Evolutionary conservation across 2,329 filamentous ascomycete species (phyloP), one percentile per base, ranked within the genome.

Genomic region (Trichophyton benhamiae): DNA sequence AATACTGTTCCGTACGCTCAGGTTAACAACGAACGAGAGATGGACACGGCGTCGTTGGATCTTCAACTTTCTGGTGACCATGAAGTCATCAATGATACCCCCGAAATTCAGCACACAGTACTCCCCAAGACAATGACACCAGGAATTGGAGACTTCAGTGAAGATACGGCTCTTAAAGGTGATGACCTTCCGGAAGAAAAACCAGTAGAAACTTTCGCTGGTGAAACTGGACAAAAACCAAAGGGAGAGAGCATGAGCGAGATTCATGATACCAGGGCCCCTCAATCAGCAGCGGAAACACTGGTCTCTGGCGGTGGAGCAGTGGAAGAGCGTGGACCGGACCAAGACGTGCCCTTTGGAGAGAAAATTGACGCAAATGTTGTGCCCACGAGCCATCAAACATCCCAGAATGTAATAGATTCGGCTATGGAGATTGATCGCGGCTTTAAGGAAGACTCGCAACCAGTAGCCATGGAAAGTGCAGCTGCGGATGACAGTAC

Each of bases 1-100:
- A 59, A 60, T 20, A 46, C 52, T 57, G 13, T 48, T 30, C 22
- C n/a, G 7, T 44, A 42, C 42, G 1, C 48, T 41, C 46, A 41
- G 53, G 36, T 60, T 52, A 57, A 55, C 33, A 41, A 59, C 33
- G 58, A n/a, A 46, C 59, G 27, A 42, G 61, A 63, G 22, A 59
- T 59, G 27, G 62, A 63, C 8, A 63, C 63, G 11, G 61, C 63
- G 9, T 65, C 63, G 7, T 63, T 65, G 57, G 64, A 66, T 61
- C 46, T 66, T 8, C 58, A 55, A 7, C 58, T 63, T 33, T 63
- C 64, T 11, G 63, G 64, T 3, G 64, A 65, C 49, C 55, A 62
- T 17, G 36, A 60, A 15, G 17, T 13, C 13, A 48, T 30, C 15
- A 59, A 63, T 13, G 63, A 60, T 52, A 64, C 57, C 27, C 48